Conservation (phyloP, 2,329 filamentous ascomycete genomes). For the Nannizziopsis arthrosporioides region DNA sequence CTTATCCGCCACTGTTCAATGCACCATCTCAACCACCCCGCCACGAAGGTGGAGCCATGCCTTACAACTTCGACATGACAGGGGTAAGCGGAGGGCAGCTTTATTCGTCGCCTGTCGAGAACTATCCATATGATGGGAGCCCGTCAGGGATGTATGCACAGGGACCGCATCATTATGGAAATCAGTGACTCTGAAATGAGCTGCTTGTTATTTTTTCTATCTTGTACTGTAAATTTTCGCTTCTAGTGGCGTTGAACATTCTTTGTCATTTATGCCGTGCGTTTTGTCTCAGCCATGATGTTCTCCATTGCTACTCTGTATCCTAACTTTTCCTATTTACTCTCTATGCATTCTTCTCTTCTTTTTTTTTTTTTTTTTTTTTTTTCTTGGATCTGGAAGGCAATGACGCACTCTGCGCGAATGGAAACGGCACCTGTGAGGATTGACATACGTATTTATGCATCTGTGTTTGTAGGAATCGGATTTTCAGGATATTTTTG, state of each 20-base stretch:
- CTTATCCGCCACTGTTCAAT: slow-evolving; percentile 19
- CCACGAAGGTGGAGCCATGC: slow-evolving; percentile 4
- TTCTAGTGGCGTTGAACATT: too few species aligned
- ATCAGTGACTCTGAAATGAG: background rate
- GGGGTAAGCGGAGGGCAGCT: slow-evolving; percentile 11
- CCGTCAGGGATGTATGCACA: background rate
- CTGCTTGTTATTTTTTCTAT: too few species aligned
- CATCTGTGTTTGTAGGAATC: too few species aligned
- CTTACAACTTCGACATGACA: background rate
- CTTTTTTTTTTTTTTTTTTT: background rate
- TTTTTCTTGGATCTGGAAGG: too few species aligned
- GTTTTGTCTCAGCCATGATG: background rate
- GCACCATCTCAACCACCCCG: slow-evolving; percentile 1
- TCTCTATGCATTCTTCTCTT: background rate
- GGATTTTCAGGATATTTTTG: too few species aligned
- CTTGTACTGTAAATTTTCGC: too few species aligned
- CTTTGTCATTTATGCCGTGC: too few species aligned
- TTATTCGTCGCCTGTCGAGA: slow-evolving; percentile 20
- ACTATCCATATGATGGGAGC: background rate
- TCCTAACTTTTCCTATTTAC: background rate
- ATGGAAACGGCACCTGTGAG: too few species aligned
- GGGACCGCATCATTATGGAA: slow-evolving; percentile 7
- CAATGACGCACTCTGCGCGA: too few species aligned
- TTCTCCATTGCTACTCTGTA: too few species aligned
- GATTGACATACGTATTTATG: too few species aligned